Evolutionary conservation across 2,329 filamentous ascomycete species (phyloP).

Genomic region (Alternaria alternata): DNA sequence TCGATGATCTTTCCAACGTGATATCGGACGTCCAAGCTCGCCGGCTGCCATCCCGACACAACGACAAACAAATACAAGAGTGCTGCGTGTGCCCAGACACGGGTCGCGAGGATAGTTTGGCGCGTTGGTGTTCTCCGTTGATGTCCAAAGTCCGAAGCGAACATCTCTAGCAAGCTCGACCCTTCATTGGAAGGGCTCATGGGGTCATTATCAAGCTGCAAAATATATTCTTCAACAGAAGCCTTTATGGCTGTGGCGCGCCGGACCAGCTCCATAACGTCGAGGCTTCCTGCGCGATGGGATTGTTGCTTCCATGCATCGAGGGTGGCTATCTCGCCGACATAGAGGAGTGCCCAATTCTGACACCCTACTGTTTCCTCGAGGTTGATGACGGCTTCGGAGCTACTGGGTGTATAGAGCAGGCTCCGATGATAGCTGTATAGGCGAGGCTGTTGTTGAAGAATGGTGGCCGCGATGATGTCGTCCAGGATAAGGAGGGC

Average conservation of each 20-base stretch:
- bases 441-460: background rate
- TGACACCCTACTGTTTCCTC: background rate
- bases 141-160: background rate
- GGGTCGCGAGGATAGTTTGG: background rate
- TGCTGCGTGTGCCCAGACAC: background rate
- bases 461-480: background rate
- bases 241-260: background rate
- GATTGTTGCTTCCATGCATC: background rate
- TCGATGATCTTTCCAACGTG: background rate
- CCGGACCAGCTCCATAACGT: background rate
- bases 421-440: background rate
- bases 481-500: background rate
- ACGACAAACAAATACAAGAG: background rate
- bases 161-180: background rate
- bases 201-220: background rate
- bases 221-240: background rate
- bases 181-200: background rate
- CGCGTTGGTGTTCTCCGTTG: background rate
- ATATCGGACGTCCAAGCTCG: background rate
- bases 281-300: background rate
- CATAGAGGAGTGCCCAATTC: background rate
- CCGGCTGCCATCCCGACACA: background rate
- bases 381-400: background rate
- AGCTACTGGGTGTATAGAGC: background rate
- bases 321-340: background rate